Evolutionary conservation across 306 rosid species (phyloP).

Genomic region (Ormosia semicastrata): DNA sequence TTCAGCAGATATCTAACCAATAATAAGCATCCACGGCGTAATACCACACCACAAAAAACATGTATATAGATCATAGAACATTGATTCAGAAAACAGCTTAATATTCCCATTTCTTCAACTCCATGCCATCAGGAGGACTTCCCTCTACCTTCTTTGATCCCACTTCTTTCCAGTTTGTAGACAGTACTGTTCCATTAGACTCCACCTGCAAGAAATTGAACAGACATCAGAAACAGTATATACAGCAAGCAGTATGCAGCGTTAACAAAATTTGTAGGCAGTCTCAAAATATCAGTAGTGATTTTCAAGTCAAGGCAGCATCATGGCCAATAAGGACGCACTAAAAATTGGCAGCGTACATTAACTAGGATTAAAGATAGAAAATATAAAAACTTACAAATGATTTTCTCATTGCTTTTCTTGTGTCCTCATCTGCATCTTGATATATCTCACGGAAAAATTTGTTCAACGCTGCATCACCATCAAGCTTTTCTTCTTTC

Average conservation of each 20-base stretch:
- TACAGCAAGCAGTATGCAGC: not conserved
- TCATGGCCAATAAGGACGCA: not conserved
- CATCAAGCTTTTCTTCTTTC: constrained; percentile 92
- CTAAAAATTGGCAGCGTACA: not conserved
- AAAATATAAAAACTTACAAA: constrained; percentile 55
- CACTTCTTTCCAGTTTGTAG: constrained; percentile 98
- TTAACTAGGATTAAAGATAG: not conserved
- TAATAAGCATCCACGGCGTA: constrained; percentile 13
- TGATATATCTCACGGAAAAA: constrained; percentile 84
- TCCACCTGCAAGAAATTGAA: constrained; percentile 53
- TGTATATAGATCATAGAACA: not conserved
- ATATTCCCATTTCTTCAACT: constrained; percentile 75
- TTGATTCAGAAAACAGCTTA: constrained; percentile 1
- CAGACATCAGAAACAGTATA: not conserved
- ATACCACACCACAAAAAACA: not conserved
- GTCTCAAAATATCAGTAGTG: not conserved
- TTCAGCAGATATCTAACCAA: not conserved
- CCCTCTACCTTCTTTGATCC: constrained; percentile 81
- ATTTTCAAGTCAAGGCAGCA: not conserved
- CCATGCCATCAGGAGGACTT: constrained; percentile 93
- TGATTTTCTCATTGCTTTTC: constrained; percentile 91
- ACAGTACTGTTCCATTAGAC: constrained; percentile 90
- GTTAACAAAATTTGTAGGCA: not conserved
- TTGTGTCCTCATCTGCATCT: constrained; percentile 94
- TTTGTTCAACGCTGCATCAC: constrained; percentile 93